These are phyloP conservation scores for Auriscalpium microsporum DNA, from an alignment of 768 basidiomycete genomes.

Conservation along the genomic window DNA sequence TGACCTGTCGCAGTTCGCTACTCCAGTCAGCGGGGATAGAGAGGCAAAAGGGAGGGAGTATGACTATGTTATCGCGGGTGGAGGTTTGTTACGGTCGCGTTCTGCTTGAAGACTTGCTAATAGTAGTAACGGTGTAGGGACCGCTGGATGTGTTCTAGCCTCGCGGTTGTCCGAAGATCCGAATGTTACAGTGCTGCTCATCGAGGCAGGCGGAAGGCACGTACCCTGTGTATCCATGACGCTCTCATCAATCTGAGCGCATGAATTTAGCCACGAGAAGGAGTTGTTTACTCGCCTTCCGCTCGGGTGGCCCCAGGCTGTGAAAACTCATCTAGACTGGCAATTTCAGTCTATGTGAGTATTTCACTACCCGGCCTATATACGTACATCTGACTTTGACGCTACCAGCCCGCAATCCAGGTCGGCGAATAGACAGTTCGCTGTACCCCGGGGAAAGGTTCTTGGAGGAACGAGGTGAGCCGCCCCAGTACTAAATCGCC, in stretches of 20 bases:
- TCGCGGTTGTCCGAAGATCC: slow-evolving; percentile 50
- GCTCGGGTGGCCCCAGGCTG: slow-evolving; percentile 8
- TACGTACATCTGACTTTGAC: too few relatives aligned
- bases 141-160: slow-evolving; percentile 58
- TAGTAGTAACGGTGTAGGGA: slow-evolving; percentile 28
- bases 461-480: slow-evolving; percentile 8
- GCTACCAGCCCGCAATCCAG: too few relatives aligned
- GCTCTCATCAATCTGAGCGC: background rate
- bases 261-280: slow-evolving; percentile 4
- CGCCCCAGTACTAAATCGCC: background rate
- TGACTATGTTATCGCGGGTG: slow-evolving; percentile 28
- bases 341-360: slow-evolving; percentile 7
- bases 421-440: background rate
- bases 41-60: slow-evolving; percentile 14
- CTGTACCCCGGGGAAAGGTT: slow-evolving; percentile 10
- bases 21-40: background rate
- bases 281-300: slow-evolving; percentile 4
- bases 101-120: background rate
- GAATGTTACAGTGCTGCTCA: slow-evolving; percentile 40
- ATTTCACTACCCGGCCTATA: background rate
- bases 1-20: background rate
- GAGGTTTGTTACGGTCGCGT: slow-evolving; percentile 17
- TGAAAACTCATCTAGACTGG: slow-evolving; percentile 11
- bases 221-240: background rate
- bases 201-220: slow-evolving; percentile 57